These are phyloP conservation scores for Hygrocybe coccinea DNA, from an alignment of 768 basidiomycete species.

Conservation along the genomic window DNA sequence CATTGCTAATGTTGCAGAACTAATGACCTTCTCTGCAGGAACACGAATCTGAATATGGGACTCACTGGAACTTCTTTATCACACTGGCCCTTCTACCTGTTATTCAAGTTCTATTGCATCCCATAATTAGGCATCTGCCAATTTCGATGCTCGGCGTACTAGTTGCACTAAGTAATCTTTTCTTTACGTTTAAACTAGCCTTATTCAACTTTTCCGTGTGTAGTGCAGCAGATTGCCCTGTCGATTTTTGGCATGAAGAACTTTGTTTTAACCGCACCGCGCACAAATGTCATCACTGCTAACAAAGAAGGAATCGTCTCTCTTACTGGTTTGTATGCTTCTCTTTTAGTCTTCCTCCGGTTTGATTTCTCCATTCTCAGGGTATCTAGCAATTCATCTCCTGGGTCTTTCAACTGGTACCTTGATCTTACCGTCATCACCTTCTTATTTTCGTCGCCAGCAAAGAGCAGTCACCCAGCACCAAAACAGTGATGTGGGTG, in stretches of 20 bases:
- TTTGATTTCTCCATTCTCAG: conserved; percentile 32
- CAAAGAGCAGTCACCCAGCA: conserved; percentile 25
- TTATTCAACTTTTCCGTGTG: not conserved
- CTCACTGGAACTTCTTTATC: conserved; percentile 99
- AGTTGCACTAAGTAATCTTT: conserved; percentile 50
- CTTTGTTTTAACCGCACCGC: conserved; percentile 62
- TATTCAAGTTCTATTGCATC: conserved; percentile 64
- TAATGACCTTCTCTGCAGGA: conserved; percentile 44
- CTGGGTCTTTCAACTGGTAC: conserved; percentile 81
- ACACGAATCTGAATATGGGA: conserved; percentile 93
- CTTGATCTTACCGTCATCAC: conserved; percentile 71
- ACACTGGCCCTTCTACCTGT: conserved; percentile 80
- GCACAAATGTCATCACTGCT: conserved; percentile 58
- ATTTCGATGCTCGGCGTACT: conserved; percentile 59
- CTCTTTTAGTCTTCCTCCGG: not conserved
- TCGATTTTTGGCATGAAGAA: conserved; percentile 49
- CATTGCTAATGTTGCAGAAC: not conserved
- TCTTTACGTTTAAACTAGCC: not conserved
- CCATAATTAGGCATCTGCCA: conserved; percentile 51
- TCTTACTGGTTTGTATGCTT: conserved; percentile 50
- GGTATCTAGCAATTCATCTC: conserved; percentile 87
- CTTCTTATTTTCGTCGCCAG: conserved; percentile 61
- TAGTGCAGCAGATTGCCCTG: conserved; percentile 71
- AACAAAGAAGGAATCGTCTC: conserved; percentile 94
- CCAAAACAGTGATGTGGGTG: conserved; percentile 16